Base-by-base conservation (phyloP, 176 grass and related monocot species). In the Cenchrus purpureus region DNA sequence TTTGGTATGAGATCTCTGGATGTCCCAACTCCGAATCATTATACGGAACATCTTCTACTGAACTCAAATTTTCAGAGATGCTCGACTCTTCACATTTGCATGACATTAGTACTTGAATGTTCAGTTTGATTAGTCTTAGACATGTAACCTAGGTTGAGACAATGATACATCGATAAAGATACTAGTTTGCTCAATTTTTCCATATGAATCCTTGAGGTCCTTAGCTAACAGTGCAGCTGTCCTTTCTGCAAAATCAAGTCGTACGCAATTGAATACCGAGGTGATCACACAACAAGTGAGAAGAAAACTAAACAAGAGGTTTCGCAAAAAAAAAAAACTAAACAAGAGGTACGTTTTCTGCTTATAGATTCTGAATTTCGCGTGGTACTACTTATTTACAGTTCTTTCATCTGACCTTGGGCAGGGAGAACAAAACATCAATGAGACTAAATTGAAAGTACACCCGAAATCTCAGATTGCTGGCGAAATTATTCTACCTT, bases 201-300 rank as follows among this genome's bases (percentile, higher is more conserved):
- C 65, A 69, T 61, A 48, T 42, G 16, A 32, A 74, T 20, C 10
- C 28, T 72, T 86, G 29, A 74, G 54, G 43, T 50, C 81, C 90
- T 88, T 95, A 81, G 88, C 61, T 65, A 71, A 62, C 25, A 29
- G 66, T 54, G 65, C 71, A 95, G 92, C 57, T 98, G 95, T 51
- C 92, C 95, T 59, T 98, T 98, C 78, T 93, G 89, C 79, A 98
- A 98, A 88, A 88, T 67, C 65, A 49, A 79, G 68, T 73, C 28
- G 19, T 98, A 90, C 5, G 91, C 86, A 57, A 93, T 93, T 66
- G 85, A 92, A 68, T 97, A 97, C 54, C 58, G 45, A 7, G 82
- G 88, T 53, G 68, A 65, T 57, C 84, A 71, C 65, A 82, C 84
- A 28, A 25, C 63, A 59, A 88, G 73, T 34, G 85, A 84, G 76